Evolutionary conservation across 2,329 filamentous ascomycete genomes (phyloP), one percentile per base, ranked within the genome.

Genomic region (Aspergillus hortae): DNA sequence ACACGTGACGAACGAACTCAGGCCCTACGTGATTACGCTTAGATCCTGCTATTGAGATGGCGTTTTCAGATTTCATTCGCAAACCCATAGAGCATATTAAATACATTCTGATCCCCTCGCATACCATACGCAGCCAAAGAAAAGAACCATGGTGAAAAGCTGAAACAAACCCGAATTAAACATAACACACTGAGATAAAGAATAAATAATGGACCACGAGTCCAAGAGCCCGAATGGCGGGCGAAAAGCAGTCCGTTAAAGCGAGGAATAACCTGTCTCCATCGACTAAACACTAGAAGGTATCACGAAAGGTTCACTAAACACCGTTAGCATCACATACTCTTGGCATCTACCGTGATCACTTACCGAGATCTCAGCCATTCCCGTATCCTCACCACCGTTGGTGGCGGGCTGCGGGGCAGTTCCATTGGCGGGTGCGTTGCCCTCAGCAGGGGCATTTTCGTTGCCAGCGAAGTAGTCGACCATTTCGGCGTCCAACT

Each of bases 401-500:
- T 76, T 76, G 36, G 77, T 74, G 53, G 79, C 72, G 40, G 72
- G 70, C 51, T 76, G 78, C 47, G 74, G 70, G 38, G 75, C 74
- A 56, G 76, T 74, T 42, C 74, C 76, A 55, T 74, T 77, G 41
- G 71, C 69, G 4, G 74, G 68, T 51, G 76, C 75, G 54, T 69
- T 73, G 40, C 64, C 67, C 48, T 73, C 73, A 11, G 70, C 72
- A 48, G 74, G 69, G 23, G 62, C 59, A 30, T 66, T 67, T 48
- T 68, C 71, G 59, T 77, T 75, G 27, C 70, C 69, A 69, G 50
- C 43, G 38, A 95, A 97, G 77, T 99, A 99, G 73, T 97, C 94
- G 17, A 85, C 86, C 94, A 99, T 99, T 73, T 99, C 94, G 4
- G 90, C 91, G 71, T 99, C 94, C 23, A 99, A 85, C 77, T 99